Evolutionary conservation across 2,329 filamentous ascomycete species (phyloP).

Genomic region (Colletotrichum lindemuthianum): DNA sequence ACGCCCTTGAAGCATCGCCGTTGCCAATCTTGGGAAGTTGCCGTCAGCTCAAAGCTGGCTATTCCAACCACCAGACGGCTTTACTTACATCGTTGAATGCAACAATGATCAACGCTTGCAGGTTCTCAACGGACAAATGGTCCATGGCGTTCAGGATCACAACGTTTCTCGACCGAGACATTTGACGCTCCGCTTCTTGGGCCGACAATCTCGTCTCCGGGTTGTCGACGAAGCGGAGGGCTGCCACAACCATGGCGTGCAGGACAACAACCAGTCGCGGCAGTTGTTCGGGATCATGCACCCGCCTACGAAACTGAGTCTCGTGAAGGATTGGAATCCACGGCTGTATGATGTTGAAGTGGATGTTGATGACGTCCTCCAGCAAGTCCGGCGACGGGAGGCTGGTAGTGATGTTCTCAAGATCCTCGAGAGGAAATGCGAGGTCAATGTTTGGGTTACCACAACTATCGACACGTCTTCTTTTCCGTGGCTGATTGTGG

Average conservation of each 20-base stretch:
- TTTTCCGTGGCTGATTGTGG: slow-evolving; percentile 33
- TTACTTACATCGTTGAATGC: slow-evolving; percentile 48
- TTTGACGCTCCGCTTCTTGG: slow-evolving; percentile 35
- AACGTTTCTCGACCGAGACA: slow-evolving; percentile 33
- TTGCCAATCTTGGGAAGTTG: slow-evolving; percentile 33
- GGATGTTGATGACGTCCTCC: slow-evolving; percentile 39
- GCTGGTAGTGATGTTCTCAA: slow-evolving; percentile 42
- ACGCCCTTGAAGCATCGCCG: slow-evolving; percentile 36
- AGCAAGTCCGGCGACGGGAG: slow-evolving; percentile 35
- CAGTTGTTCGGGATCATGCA: slow-evolving; percentile 41
- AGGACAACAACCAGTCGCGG: slow-evolving; percentile 45
- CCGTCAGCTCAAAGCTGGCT: neutral
- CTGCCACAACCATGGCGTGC: slow-evolving; percentile 47
- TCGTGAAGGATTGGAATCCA: slow-evolving; percentile 53
- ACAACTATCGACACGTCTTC: slow-evolving; percentile 39
- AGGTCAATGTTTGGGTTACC: slow-evolving; percentile 39
- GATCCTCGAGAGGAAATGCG: slow-evolving; percentile 34
- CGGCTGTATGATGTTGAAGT: slow-evolving; percentile 52
- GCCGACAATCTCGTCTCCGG: slow-evolving; percentile 40
- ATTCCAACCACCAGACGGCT: accelerated
- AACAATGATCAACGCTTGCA: slow-evolving; percentile 50
- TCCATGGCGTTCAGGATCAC: slow-evolving; percentile 47
- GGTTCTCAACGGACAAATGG: slow-evolving; percentile 47
- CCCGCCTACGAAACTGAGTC: slow-evolving; percentile 41
- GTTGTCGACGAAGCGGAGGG: slow-evolving; percentile 40